Evolutionary conservation across 2,329 filamentous ascomycete species (phyloP), one percentile per base, ranked within the genome.

Genomic region (Aspergillus puulaauensis): DNA sequence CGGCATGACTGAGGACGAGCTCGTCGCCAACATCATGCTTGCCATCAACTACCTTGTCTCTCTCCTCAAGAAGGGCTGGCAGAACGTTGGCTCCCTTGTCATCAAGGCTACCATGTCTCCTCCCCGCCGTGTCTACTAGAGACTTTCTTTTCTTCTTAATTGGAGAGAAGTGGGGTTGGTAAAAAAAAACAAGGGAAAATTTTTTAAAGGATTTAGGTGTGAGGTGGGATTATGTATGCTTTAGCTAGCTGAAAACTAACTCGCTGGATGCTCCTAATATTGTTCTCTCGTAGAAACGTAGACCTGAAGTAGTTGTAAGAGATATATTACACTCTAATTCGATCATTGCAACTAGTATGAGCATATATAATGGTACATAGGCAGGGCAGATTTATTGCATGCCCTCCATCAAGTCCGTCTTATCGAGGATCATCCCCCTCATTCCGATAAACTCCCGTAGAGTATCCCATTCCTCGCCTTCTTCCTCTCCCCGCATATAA

Each of bases 91-190:
- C 79, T 95, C 90, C 86, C 87, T 99, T 84, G 96, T 93, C 79
- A 95, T 99, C 87, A 99, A 99, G 91, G 95, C 95, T 83, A 90
- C 90, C 85, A 99, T 99, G 95, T 96, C 91, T 81, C 95, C 95
- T 71, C 95, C 95, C 72, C 95, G 92, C 87, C 92, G 95, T 78
- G 83, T 99, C 72, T 99, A 97, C 88, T 99, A 98, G 79, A 77
- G 69, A 66, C 61, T 67, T 27, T 61, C 64, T n/a, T 46, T 54
- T 49, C 31, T 53, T 45, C 39, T 35, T 56, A 37, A 21, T 27
- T 39, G 24, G 40, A 43, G 46, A 37, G 35, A 37, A 37, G 14
- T 11, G 27, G 27, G 27, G 27, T 3, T 31, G 27, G 27, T 31
- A 31, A 31, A 31, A 31, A 31, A 31, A 31, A n/a, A 37, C 23